These are phyloP conservation scores for Sarcodon aspratus DNA, from an alignment of 768 basidiomycete species.

Conservation along the genomic window DNA sequence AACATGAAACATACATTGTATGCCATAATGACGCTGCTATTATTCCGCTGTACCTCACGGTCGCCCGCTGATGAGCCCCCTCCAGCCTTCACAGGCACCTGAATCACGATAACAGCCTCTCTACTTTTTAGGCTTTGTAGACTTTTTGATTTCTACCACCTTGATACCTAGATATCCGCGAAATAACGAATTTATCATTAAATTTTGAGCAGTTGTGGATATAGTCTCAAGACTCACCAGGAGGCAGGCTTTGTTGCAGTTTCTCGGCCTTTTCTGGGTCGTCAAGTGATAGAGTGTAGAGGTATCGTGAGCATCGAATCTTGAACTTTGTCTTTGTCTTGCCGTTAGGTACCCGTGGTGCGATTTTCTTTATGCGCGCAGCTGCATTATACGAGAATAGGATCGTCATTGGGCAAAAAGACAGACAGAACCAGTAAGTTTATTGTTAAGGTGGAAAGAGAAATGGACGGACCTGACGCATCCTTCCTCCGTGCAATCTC, in stretches of 20 bases:
- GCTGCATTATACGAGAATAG: conserved; percentile 32
- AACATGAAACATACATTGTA: neutral
- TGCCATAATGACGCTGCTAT: neutral
- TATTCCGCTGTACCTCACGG: neutral
- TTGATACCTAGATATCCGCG: conserved; percentile 40
- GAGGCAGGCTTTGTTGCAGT: conserved; percentile 88
- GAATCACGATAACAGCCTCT: neutral
- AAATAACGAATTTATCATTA: no score
- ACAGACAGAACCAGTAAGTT: neutral
- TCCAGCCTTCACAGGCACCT: no score
- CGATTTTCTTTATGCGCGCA: conserved; percentile 96
- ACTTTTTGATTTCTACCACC: conserved; percentile 61
- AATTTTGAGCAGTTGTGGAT: neutral
- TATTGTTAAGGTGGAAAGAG: neutral
- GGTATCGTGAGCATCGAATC: conserved; percentile 90
- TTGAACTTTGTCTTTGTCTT: conserved; percentile 96
- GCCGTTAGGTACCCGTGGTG: conserved; percentile 50
- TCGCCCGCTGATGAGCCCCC: neutral
- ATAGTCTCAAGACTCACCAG: conserved; percentile 47
- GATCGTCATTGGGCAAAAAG: neutral
- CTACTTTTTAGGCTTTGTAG: conserved; percentile 63
- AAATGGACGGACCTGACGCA: conserved; percentile 55
- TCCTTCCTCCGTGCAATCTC: conserved; percentile 96
- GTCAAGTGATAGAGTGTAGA: conserved; percentile 93
- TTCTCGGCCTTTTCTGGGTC: conserved; percentile 99